A percentile compares a stretch with the other conserved stretches of the same genome.
Conservation (phyloP, 2,329 filamentous ascomycete genomes). For the Raffaelea ambrosiae region DNA sequence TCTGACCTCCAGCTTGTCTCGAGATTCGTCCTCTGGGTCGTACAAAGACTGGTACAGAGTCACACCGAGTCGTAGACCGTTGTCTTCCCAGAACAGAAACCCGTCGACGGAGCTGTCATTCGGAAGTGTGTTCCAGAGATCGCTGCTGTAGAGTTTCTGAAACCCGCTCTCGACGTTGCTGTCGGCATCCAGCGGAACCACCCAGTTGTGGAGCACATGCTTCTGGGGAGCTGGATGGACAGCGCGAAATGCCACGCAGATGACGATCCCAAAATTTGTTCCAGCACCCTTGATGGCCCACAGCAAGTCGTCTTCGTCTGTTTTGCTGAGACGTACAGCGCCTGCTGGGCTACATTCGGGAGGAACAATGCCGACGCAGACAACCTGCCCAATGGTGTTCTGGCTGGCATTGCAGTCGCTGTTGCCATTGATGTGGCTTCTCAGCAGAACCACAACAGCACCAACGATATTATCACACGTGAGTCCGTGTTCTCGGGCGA, state of each 20-base stretch:
- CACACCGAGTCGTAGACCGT: slow-evolving; percentile 40
- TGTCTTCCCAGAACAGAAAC: slow-evolving; percentile 44
- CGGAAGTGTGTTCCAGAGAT: slow-evolving; percentile 32
- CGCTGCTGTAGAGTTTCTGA: slow-evolving; percentile 25
- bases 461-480: slow-evolving; percentile 53
- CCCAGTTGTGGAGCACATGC: slow-evolving; percentile 32
- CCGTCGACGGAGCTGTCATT: slow-evolving; percentile 40
- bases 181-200: slow-evolving; percentile 22
- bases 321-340: slow-evolving; percentile 28
- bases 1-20: too few species aligned
- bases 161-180: slow-evolving; percentile 25
- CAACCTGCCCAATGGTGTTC: slow-evolving; percentile 25
- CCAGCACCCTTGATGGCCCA: not conserved
- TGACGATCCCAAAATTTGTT: slow-evolving; percentile 9
- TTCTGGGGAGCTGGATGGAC: slow-evolving; percentile 21
- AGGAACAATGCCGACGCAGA: slow-evolving; percentile 45
- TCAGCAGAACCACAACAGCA: slow-evolving; percentile 38
- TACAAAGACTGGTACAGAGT: slow-evolving; percentile 34
- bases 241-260: slow-evolving; percentile 21
- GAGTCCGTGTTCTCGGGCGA: slow-evolving; percentile 46
- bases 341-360: slow-evolving; percentile 28
- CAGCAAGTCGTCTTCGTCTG: slow-evolving; percentile 19
- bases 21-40: too few species aligned
- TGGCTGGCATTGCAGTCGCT: not conserved
- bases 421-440: too few species aligned